These are phyloP conservation scores for Achlya hypogyna DNA, from an alignment of 352 stramenopile species.

Conservation along the genomic window DNA sequence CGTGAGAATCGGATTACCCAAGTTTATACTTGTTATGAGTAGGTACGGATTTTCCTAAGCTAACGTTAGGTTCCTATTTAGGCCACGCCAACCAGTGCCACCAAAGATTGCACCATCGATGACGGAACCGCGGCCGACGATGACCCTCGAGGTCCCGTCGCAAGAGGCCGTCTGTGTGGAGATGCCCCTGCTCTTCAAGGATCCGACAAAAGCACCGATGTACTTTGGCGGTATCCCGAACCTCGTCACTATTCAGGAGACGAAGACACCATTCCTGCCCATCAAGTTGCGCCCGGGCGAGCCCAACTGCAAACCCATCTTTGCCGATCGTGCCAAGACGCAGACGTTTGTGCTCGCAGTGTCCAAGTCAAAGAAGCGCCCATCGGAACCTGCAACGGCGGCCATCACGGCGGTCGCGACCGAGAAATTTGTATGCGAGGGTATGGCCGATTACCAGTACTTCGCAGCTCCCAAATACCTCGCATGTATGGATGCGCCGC, in stretches of 20 bases:
- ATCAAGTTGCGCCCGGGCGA: slow-evolving; percentile 65
- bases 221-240: slow-evolving; percentile 40
- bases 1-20: too few species aligned
- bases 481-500: slow-evolving; percentile 1
- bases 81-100: neutral
- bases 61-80: neutral
- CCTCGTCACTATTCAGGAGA: slow-evolving; percentile 56
- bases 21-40: too few species aligned
- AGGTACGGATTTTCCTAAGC: too few species aligned
- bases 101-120: neutral
- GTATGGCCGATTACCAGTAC: slow-evolving; percentile 83
- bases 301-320: slow-evolving; percentile 74
- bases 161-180: slow-evolving; percentile 7
- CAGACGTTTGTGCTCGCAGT: slow-evolving; percentile 63
- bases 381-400: slow-evolving; percentile 21
- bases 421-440: slow-evolving; percentile 79
- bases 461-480: slow-evolving; percentile 50
- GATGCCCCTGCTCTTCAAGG: slow-evolving; percentile 19
- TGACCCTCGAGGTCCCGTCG: slow-evolving; percentile 2
- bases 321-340: slow-evolving; percentile 72
- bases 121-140: neutral
- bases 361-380: slow-evolving; percentile 24
- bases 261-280: slow-evolving; percentile 65
- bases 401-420: slow-evolving; percentile 53
- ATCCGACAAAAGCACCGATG: neutral